Percentiles rank a stretch among this genome's conserved stretches.
These are phyloP conservation scores for Penicillium sp. DNA, from an alignment of 2,329 filamentous ascomycete species.

Conservation along the genomic window DNA sequence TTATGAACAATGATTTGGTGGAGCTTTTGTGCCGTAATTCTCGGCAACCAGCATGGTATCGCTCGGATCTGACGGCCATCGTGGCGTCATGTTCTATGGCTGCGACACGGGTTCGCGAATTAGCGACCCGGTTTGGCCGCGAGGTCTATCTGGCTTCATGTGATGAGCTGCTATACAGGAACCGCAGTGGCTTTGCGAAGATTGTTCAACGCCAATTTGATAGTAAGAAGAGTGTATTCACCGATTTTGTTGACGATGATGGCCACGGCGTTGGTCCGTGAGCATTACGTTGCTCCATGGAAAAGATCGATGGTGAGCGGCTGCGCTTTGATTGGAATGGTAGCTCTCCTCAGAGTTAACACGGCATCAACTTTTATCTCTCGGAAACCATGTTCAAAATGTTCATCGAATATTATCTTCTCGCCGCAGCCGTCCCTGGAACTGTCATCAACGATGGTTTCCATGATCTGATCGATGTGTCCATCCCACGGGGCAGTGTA, in stretches of 20 bases:
- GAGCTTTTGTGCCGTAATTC: slow-evolving; percentile 51
- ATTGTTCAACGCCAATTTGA: slow-evolving; percentile 50
- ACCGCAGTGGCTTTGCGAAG: slow-evolving; percentile 45
- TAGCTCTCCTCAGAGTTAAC: slow-evolving; percentile 49
- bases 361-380: slow-evolving; percentile 51
- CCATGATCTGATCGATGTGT: slow-evolving; percentile 51
- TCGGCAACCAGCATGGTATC: slow-evolving; percentile 51
- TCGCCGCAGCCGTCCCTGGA: slow-evolving; percentile 51
- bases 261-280: slow-evolving; percentile 49
- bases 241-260: slow-evolving; percentile 53
- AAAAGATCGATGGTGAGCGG: slow-evolving; percentile 41
- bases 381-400: slow-evolving; percentile 54
- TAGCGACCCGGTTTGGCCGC: slow-evolving; percentile 27
- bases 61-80: slow-evolving; percentile 49
- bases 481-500: slow-evolving; percentile 48
- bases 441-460: slow-evolving; percentile 54
- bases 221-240: slow-evolving; percentile 44
- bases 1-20: slow-evolving; percentile 28
- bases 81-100: slow-evolving; percentile 50
- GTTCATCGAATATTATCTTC: slow-evolving; percentile 50
- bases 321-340: slow-evolving; percentile 52
- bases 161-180: slow-evolving; percentile 46
- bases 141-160: slow-evolving; percentile 20
- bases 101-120: slow-evolving; percentile 45
- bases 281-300: slow-evolving; percentile 50